Percentiles rank a stretch among this genome's conserved stretches.
Conservation (phyloP, 1,284 basidiomycete species). For the Coniferiporia sulphurascens region DNA sequence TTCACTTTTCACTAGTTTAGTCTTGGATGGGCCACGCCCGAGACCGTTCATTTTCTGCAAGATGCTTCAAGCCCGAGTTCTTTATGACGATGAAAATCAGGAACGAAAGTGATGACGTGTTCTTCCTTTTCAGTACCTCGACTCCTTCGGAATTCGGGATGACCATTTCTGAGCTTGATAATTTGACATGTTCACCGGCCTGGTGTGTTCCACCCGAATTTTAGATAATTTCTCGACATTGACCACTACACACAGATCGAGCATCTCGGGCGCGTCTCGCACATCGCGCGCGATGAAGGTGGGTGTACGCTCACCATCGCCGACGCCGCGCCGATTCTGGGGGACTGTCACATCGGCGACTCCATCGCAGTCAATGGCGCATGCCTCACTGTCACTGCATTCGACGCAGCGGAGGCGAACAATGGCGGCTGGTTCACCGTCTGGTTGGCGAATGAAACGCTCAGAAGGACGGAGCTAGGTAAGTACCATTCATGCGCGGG, state of each 20-base stretch:
- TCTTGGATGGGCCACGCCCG: too few species aligned
- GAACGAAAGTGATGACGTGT: not conserved
- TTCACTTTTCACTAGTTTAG: too few species aligned
- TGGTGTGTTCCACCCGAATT: conserved; percentile 40
- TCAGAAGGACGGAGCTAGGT: conserved; percentile 90
- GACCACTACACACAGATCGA: conserved; percentile 52
- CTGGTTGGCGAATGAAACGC: conserved; percentile 93
- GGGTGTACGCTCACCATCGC: conserved; percentile 86
- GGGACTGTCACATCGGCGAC: conserved; percentile 92
- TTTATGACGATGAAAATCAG: not conserved
- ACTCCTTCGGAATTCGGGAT: conserved; percentile 41
- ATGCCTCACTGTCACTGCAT: conserved; percentile 89
- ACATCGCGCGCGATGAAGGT: conserved; percentile 56
- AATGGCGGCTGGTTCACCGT: conserved; percentile 84
- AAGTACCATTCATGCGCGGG: conserved; percentile 23
- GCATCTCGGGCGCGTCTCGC: conserved; percentile 69
- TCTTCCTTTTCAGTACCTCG: not conserved
- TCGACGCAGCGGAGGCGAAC: conserved; percentile 44
- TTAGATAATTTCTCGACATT: not conserved
- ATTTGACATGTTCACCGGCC: conserved; percentile 58
- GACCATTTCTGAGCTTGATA: not conserved
- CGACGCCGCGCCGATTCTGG: conserved; percentile 70
- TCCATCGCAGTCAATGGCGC: conserved; percentile 84
- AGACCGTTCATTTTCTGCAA: too few species aligned
- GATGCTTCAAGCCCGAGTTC: too few species aligned